Percentiles rank a stretch among this genome's conserved stretches.
These are phyloP conservation scores for Racocetra persica DNA, from an alignment of 371 early-diverging fungal genomes.

Conservation along the genomic window DNA sequence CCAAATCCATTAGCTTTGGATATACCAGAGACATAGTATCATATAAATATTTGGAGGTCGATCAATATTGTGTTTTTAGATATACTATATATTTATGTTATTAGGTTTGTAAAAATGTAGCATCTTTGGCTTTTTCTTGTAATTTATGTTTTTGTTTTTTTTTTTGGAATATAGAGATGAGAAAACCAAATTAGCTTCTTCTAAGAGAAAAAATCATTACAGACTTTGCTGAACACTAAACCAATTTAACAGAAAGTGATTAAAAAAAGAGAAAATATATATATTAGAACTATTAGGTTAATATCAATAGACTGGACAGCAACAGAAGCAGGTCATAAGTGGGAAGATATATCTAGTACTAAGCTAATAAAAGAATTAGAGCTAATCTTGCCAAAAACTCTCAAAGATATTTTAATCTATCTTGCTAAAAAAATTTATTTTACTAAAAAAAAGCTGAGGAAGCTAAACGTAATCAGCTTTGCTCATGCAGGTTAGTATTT, in stretches of 20 bases:
- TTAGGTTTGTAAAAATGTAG: not conserved
- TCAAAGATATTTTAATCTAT: constrained; percentile 41
- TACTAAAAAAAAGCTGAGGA: constrained; percentile 41
- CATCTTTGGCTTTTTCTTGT: constrained; percentile 23
- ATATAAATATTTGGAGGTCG: constrained; percentile 37
- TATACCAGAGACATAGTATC: constrained; percentile 40
- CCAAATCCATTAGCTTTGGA: constrained; percentile 40
- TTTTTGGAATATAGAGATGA: not conserved
- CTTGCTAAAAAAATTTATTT: constrained; percentile 32
- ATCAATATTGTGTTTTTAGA: constrained; percentile 26
- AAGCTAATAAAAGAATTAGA: constrained; percentile 40
- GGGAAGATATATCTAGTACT: constrained; percentile 37
- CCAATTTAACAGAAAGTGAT: constrained; percentile 40
- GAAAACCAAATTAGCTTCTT: constrained; percentile 29
- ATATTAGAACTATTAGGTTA: constrained; percentile 38
- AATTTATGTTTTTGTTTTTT: constrained; percentile 23
- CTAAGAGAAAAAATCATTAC: constrained; percentile 40
- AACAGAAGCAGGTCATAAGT: constrained; percentile 42
- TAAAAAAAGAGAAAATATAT: constrained; percentile 36
- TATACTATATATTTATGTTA: not conserved
- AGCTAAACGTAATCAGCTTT: constrained; percentile 40
- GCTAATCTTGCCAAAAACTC: constrained; percentile 40
- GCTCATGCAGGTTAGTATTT: constrained; percentile 41
- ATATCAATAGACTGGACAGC: constrained; percentile 39
- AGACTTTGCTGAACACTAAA: constrained; percentile 34